Base-by-base conservation (phyloP, 768 basidiomycete species). In the Boletus pseudopeckii region DNA sequence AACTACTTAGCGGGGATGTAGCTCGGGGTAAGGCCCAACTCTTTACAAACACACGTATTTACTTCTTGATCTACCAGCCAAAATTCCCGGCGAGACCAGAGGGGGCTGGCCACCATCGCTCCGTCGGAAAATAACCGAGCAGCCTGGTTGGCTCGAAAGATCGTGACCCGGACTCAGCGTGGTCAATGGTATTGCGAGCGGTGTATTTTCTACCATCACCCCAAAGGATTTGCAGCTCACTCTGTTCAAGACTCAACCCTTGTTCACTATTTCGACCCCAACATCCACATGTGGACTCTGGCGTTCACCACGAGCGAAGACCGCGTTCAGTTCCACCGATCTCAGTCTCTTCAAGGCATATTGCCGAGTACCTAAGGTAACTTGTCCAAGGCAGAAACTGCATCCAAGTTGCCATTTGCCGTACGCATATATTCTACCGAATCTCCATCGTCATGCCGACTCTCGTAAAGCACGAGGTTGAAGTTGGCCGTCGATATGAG, bases 321-420 rank as follows among this genome's bases (percentile, higher is more conserved):
- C 43, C 0, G 56, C 22, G 18, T 61, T 53, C 43, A 45, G 52
- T 13, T 36, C 28, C 30, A 26, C 43, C 5, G 42, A 61, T 18
- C 45, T 56, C 7, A 59, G 42, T 45, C 53, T 53, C 5, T 66
- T 64, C 48, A 64, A 61, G 36, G 53, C 58, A 18, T 10, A 26
- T 64, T 17, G 42, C 66, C 24, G 62, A 64, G 43, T 62, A 57
- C 40, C 60, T 62, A n/a, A n/a, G n/a, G n/a, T 5, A 60, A 62
- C 24, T 6, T 64, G 40, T 26, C 46, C 0, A 24, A 52, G 28
- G 42, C 54, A 18, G 64, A 61, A 39, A 55, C 24, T 7, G 37
- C 62, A 24, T 51, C 57, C 18, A 58, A 49, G n/a, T 18, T 64
- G 28, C 44, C 18, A 1, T 36, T 58, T 42, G 59, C 54, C 9